A percentile compares a stretch with the other conserved stretches of the same genome.
phyloP scores from a whole-genome alignment of 176 grass and related monocot genomes.

The Urochloa ruziziensis region DNA sequence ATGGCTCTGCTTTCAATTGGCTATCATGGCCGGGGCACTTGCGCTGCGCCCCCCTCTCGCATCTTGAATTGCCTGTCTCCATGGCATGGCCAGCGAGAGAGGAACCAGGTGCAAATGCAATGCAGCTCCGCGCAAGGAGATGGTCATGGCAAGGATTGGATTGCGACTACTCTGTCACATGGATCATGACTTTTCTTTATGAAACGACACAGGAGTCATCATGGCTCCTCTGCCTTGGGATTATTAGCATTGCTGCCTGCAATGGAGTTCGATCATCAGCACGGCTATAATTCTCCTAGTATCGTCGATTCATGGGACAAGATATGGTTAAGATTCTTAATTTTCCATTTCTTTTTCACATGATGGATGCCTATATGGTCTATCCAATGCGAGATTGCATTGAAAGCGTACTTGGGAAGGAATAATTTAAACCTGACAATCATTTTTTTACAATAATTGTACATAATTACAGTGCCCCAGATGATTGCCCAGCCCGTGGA shows the following conservation, averaged over 20 bases:
- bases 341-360: neutral
- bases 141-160: neutral
- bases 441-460: neutral
- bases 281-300: neutral
- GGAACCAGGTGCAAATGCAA: neutral
- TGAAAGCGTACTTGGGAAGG: too few species aligned
- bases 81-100: neutral
- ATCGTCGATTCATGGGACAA: too few species aligned
- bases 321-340: neutral
- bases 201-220: neutral
- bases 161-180: neutral
- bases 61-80: constrained; percentile 41
- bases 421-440: neutral
- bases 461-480: neutral
- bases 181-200: neutral
- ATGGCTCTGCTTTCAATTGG: constrained; percentile 52
- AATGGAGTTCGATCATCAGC: neutral
- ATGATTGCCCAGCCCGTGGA: neutral
- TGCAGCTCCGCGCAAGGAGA: neutral
- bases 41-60: constrained; percentile 10
- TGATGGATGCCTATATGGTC: neutral
- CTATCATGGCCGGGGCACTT: constrained; percentile 31
- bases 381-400: neutral
- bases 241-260: neutral
- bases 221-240: neutral